Evolutionary conservation across 805 yeast genomes (phyloP).

Genomic region (Ogataea chonburiensis): DNA sequence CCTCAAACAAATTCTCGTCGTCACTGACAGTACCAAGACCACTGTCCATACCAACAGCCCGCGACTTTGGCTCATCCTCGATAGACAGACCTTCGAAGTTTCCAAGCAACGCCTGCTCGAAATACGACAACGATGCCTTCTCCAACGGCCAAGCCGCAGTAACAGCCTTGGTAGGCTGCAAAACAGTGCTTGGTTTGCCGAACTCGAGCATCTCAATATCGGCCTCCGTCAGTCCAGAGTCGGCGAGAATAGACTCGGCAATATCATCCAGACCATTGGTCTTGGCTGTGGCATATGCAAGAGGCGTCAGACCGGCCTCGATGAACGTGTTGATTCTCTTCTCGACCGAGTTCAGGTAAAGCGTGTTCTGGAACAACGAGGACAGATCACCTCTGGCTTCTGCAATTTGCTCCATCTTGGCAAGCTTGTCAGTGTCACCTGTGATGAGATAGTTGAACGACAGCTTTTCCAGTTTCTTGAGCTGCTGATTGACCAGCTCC

Average conservation of each 20-base stretch:
- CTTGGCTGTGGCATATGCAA: constrained; percentile 92
- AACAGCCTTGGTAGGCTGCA: constrained; percentile 47
- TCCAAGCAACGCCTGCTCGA: constrained; percentile 81
- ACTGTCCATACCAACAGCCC: constrained; percentile 7
- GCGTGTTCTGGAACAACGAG: constrained; percentile 77
- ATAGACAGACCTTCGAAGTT: constrained; percentile 64
- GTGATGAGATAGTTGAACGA: constrained; percentile 84
- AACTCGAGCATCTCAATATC: constrained; percentile 49
- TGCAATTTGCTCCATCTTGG: constrained; percentile 86
- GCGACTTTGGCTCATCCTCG: constrained; percentile 37
- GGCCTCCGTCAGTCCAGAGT: constrained; percentile 61
- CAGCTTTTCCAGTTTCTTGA: constrained; percentile 81
- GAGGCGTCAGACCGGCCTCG: constrained; percentile 76
- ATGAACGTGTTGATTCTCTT: constrained; percentile 72
- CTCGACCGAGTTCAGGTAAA: constrained; percentile 72
- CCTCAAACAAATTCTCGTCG: constrained; percentile 43
- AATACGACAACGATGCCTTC: constrained; percentile 69
- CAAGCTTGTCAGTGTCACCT: constrained; percentile 74
- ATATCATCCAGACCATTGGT: constrained; percentile 75
- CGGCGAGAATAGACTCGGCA: constrained; percentile 69
- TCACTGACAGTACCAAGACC: constrained; percentile 26
- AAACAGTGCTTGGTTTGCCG: constrained; percentile 42
- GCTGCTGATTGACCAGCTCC: constrained; percentile 86
- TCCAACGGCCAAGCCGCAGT: constrained; percentile 78
- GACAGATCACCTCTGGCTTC: constrained; percentile 80